A percentile compares a stretch with the other conserved stretches of the same genome.
These are phyloP conservation scores for Ophiostoma sp. DNA, from an alignment of 2,329 filamentous ascomycete species.

Conservation along the genomic window DNA sequence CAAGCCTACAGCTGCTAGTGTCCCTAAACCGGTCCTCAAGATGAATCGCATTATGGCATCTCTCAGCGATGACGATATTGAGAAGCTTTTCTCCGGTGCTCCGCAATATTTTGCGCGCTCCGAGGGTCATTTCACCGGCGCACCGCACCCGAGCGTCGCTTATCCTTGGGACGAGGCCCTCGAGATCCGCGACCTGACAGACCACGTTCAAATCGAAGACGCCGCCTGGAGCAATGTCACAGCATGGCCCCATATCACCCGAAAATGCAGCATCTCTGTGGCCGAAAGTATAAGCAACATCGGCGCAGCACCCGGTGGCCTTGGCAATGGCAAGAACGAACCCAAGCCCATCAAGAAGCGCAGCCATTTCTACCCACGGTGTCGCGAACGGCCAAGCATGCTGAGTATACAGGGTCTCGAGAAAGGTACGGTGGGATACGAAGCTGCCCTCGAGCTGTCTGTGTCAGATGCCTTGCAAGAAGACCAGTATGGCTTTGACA, in stretches of 20 bases:
- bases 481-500: constrained; percentile 56
- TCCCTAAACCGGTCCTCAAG: constrained; percentile 40
- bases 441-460: constrained; percentile 60
- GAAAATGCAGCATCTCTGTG: constrained; percentile 31
- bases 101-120: constrained; percentile 63
- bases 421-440: constrained; percentile 64
- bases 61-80: constrained; percentile 54
- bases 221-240: constrained; percentile 58
- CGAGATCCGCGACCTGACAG: constrained; percentile 56
- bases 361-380: constrained; percentile 54
- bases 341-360: constrained; percentile 31
- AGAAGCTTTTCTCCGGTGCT: constrained; percentile 69
- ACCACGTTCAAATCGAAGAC: constrained; percentile 59
- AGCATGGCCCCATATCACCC: constrained; percentile 57
- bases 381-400: constrained; percentile 63
- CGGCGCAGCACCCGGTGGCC: not conserved
- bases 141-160: constrained; percentile 57
- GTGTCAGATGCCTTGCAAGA: constrained; percentile 60
- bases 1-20: not conserved
- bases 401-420: constrained; percentile 66
- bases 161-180: constrained; percentile 63
- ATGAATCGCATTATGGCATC: constrained; percentile 55
- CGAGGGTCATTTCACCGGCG: constrained; percentile 54
- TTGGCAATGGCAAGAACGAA: not conserved
- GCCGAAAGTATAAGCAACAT: constrained; percentile 28